Evolutionary conservation across 306 rosid species (phyloP), one percentile per base, ranked within the genome.

Genomic region (Cicer bijugum): DNA sequence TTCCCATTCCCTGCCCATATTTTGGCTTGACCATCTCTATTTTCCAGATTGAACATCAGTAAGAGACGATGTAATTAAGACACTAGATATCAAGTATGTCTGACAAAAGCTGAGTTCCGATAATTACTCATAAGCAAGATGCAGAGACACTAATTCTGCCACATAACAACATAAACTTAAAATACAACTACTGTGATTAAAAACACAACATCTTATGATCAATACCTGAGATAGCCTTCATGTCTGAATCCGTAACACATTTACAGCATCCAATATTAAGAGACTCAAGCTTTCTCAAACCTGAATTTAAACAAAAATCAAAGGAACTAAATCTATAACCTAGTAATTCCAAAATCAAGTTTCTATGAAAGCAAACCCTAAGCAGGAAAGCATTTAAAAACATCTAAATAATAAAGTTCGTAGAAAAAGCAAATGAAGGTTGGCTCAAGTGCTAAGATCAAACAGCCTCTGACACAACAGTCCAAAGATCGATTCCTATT

Each of bases 261-360:
- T 76, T 87, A 67, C 95, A 87, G 74, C 88, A 89, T 82, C 91
- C 76, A 40, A 82, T 70, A 76, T 89, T 85, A 58, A 87, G 91
- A 58, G 87, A 84, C 82, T 80, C 82, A 3, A 89, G 87, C 79
- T 82, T 89, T 60, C 60, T 75, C 82, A 89, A 75, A 55, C 87
- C 95, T 89, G 85, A 59, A 76, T 62, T n/a, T 8, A 51, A 68
- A 65, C 48, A 51, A 71, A 66, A 60, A 15, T 16, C 16, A 40
- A 68, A 68, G 57, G 46, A 37, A 80, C 7, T 53, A 71, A 58
- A 35, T 69, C 8, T n/a, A 79, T 56, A 39, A 62, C 33, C 45
- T 59, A 42, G 40, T 45, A 33, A 38, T 15, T 51, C 64, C 58
- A 45, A 51, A 45, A 75, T 17, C 23, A 51, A 58, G 40, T 47